Conservation (phyloP, 1,139 yeast genomes). For the Sugiyamaella neomexicana region DNA sequence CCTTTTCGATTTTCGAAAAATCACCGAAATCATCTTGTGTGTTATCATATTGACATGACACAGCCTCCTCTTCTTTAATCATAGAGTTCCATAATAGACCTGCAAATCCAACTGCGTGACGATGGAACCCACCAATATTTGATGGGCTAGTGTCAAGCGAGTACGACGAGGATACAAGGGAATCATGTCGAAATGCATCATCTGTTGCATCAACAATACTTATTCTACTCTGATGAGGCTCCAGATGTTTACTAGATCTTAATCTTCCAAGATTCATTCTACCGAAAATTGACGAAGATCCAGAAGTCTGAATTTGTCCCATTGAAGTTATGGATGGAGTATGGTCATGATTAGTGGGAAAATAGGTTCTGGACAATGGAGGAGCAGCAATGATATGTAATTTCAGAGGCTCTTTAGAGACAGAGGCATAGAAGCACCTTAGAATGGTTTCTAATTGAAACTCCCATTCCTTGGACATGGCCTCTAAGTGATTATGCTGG, state of each 20-base stretch:
- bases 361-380: constrained; percentile 14
- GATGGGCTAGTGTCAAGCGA: constrained; percentile 34
- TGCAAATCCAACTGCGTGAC: constrained; percentile 42
- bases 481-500: constrained; percentile 25
- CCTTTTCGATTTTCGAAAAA: constrained; percentile 35
- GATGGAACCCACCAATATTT: constrained; percentile 29
- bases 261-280: constrained; percentile 29
- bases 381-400: constrained; percentile 29
- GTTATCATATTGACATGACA: constrained; percentile 21
- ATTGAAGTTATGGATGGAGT: constrained; percentile 25
- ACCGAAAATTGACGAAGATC: constrained; percentile 30
- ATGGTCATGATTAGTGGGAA: constrained; percentile 14
- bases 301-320: constrained; percentile 5
- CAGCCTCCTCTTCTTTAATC: constrained; percentile 34
- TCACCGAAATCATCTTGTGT: constrained; percentile 33
- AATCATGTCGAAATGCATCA: constrained; percentile 32
- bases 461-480: constrained; percentile 35
- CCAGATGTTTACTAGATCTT: constrained; percentile 25
- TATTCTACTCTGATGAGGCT: constrained; percentile 32
- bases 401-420: constrained; percentile 34
- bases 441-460: constrained; percentile 33
- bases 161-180: constrained; percentile 34
- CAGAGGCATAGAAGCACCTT: constrained; percentile 33
- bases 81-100: constrained; percentile 39
- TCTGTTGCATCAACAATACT: constrained; percentile 24